These are phyloP conservation scores for Plasmodium sp. DNA, from an alignment of 169 alveolate species.

Conservation along the genomic window DNA sequence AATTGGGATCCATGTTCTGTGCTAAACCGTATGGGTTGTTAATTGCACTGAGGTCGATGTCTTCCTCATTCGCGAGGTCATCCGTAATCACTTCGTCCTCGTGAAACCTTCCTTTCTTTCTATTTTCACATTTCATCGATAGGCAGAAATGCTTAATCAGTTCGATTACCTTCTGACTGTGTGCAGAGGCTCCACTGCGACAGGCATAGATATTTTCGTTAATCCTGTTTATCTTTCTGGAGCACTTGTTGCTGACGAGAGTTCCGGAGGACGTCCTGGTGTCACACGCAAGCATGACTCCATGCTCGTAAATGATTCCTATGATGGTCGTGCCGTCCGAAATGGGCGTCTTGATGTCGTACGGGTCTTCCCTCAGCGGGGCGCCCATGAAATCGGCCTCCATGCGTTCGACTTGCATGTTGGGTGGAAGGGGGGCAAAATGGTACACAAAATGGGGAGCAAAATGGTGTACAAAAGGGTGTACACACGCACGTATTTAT, in stretches of 20 bases:
- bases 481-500: background rate
- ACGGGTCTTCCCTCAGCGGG: background rate
- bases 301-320: slow-evolving; percentile 91
- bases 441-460: background rate
- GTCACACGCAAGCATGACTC: slow-evolving; percentile 95
- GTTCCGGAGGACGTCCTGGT: slow-evolving; percentile 95
- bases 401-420: slow-evolving; percentile 33
- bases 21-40: background rate
- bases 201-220: slow-evolving; percentile 91
- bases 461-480: background rate
- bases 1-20: background rate
- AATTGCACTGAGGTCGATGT: slow-evolving; percentile 21
- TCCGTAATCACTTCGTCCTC: slow-evolving; percentile 80
- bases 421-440: background rate
- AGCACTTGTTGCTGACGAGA: slow-evolving; percentile 91
- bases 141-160: slow-evolving; percentile 86
- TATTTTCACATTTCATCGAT: slow-evolving; percentile 89
- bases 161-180: slow-evolving; percentile 91
- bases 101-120: slow-evolving; percentile 80
- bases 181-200: slow-evolving; percentile 96
- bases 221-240: slow-evolving; percentile 91
- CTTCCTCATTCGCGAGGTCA: slow-evolving; percentile 65
- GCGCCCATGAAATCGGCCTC: background rate
- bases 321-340: slow-evolving; percentile 93
- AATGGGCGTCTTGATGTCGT: slow-evolving; percentile 64